These are phyloP conservation scores for Macrolepiota dolichaula DNA, from an alignment of 768 basidiomycete species.

Conservation along the genomic window DNA sequence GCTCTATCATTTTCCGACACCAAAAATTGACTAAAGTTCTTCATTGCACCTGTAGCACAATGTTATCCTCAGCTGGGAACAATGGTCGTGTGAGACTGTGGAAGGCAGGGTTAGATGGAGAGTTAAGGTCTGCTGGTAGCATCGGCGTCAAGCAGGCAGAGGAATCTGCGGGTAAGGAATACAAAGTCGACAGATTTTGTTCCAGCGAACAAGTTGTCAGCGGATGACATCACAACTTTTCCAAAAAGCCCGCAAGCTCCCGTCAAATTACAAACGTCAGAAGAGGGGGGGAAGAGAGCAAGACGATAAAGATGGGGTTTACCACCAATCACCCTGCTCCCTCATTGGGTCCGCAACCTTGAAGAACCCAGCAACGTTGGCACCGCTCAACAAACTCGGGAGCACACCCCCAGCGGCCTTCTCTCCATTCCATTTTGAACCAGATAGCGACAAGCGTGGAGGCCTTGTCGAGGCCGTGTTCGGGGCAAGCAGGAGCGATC, in stretches of 20 bases:
- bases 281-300: background rate
- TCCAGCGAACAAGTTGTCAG: background rate
- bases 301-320: conserved; percentile 21
- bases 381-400: conserved; percentile 57
- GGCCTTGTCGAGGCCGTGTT: conserved; percentile 45
- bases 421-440: conserved; percentile 54
- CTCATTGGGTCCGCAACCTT: conserved; percentile 72
- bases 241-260: background rate
- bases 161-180: conserved; percentile 17
- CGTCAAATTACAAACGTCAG: background rate
- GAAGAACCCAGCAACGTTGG: conserved; percentile 73
- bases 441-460: conserved; percentile 55
- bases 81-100: conserved; percentile 80
- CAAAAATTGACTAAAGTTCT: background rate
- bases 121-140: conserved; percentile 82
- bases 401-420: conserved; percentile 29
- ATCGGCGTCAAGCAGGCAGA: conserved; percentile 76
- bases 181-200: background rate
- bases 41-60: conserved; percentile 46
- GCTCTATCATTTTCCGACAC: background rate
- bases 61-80: conserved; percentile 81
- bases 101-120: conserved; percentile 81
- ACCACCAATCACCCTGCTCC: conserved; percentile 79
- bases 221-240: background rate
- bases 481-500: conserved; percentile 55